phyloP scores from a whole-genome alignment of 2,329 filamentous ascomycete species.

The Trichoderma afroharzianum region DNA sequence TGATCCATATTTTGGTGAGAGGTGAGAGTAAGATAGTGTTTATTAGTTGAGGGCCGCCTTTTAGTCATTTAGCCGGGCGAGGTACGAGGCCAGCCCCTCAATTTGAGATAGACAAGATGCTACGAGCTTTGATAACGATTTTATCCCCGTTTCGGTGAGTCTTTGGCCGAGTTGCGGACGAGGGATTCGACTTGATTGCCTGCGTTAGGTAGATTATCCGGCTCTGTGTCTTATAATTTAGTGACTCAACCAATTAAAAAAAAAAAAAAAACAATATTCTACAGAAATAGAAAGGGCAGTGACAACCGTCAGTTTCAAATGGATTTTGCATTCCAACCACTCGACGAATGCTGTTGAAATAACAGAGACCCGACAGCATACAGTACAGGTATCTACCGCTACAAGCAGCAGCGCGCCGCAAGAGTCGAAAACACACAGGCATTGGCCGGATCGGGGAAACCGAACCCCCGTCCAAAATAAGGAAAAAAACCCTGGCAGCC shows the following conservation, averaged over 20 bases:
- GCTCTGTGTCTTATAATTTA: background rate
- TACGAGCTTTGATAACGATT: background rate
- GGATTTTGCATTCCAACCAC: background rate
- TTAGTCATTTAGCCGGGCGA: background rate
- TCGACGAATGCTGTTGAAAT: background rate
- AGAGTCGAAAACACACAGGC: background rate
- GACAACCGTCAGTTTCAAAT: background rate
- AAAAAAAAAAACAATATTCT: background rate
- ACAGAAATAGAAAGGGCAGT: background rate
- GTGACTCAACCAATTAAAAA: background rate
- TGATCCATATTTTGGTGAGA: background rate
- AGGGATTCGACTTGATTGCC: background rate
- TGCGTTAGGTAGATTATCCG: background rate
- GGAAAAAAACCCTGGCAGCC: background rate
- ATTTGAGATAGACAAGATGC: background rate
- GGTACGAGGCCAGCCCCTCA: background rate
- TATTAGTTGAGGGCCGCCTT: background rate
- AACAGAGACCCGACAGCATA: background rate
- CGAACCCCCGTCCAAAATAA: conserved; percentile 2
- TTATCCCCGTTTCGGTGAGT: background rate
- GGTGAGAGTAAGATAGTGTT: background rate
- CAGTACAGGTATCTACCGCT: background rate
- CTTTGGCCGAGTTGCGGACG: background rate
- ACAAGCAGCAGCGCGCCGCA: background rate
- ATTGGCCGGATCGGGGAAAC: conserved; percentile 15